Conservation (phyloP, 257 asterid genomes). For the Oldenlandia corymbosa region DNA sequence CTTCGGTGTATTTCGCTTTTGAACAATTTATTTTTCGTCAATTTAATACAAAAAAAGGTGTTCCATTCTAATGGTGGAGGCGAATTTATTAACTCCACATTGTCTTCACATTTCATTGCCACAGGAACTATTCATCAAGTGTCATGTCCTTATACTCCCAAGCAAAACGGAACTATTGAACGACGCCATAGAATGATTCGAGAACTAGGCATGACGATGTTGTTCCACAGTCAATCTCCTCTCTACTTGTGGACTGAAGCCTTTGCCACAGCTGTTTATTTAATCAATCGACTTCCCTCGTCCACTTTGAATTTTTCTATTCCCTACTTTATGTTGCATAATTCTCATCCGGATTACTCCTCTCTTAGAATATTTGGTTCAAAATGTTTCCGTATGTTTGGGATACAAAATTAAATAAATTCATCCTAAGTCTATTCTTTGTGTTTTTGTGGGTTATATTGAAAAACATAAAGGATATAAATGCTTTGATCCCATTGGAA, state of each 20-base stretch:
- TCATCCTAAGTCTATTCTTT: neutral
- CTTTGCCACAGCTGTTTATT: neutral
- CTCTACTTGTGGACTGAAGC: neutral
- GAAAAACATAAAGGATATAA: neutral
- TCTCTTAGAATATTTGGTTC: neutral
- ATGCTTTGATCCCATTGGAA: neutral
- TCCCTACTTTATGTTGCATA: neutral
- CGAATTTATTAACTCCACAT: neutral
- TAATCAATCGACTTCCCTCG: neutral
- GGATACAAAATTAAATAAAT: neutral
- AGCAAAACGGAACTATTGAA: neutral
- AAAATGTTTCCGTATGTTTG: neutral
- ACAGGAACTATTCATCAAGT: neutral
- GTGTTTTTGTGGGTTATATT: neutral
- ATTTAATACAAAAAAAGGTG: neutral
- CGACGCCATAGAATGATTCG: neutral
- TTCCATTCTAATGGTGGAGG: neutral
- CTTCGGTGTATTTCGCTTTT: neutral
- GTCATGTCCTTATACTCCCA: constrained; percentile 1
- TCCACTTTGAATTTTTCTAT: neutral
- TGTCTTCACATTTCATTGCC: neutral
- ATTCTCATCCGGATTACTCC: neutral
- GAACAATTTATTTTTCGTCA: neutral
- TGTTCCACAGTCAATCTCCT: neutral
- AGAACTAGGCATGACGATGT: neutral